phyloP scores from a whole-genome alignment of 768 basidiomycete species.

The Coprinopsis marcescibilis region DNA sequence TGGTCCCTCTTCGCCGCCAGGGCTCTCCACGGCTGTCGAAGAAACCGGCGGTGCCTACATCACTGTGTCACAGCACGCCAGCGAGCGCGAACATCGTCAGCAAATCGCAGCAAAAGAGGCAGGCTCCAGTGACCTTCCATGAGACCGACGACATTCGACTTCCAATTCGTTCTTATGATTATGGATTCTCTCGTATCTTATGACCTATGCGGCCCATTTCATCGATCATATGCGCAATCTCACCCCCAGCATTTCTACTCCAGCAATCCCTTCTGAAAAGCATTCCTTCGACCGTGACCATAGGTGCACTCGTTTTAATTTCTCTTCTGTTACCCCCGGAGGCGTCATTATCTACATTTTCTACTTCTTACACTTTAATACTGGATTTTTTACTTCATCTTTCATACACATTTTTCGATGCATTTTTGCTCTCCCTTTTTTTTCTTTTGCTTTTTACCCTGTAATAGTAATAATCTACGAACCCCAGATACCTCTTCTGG shows the following conservation, averaged over 20 bases:
- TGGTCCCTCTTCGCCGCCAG: slow-evolving; percentile 62
- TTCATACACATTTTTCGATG: slow-evolving; percentile 5
- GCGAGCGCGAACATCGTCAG: slow-evolving; percentile 58
- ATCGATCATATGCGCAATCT: slow-evolving; percentile 9
- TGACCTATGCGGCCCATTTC: slow-evolving; percentile 1
- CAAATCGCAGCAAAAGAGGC: slow-evolving; percentile 22
- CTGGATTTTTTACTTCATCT: background rate
- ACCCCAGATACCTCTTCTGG: slow-evolving; percentile 9
- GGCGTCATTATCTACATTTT: background rate
- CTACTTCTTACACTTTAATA: background rate
- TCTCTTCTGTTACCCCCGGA: background rate
- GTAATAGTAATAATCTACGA: slow-evolving; percentile 12
- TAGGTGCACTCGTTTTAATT: background rate
- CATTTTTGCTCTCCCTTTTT: slow-evolving; percentile 14
- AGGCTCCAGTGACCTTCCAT: background rate
- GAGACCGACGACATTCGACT: too few relatives aligned
- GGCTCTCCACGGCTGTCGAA: slow-evolving; percentile 52
- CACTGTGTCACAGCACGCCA: slow-evolving; percentile 76
- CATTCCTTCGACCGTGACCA: background rate
- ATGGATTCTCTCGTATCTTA: slow-evolving; percentile 2
- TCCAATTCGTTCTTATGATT: background rate
- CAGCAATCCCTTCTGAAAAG: background rate
- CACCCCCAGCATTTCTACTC: background rate
- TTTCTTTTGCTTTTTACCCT: slow-evolving; percentile 15
- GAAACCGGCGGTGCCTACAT: slow-evolving; percentile 83